Base-by-base conservation (phyloP, 148 eudicot species). In the Persicaria maculosa region DNA sequence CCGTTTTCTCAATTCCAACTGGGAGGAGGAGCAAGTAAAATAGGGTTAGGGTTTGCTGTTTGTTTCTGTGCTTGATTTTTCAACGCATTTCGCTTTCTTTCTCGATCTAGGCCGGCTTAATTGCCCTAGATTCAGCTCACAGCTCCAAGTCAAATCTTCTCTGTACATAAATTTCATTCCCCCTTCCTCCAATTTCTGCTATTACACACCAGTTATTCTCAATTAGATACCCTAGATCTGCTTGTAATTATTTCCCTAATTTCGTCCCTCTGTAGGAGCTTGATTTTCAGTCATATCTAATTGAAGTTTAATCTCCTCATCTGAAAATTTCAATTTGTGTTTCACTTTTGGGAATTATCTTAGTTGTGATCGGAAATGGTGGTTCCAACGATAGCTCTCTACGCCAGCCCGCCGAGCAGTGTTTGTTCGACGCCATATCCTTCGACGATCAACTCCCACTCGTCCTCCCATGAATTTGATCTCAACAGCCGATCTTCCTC, bases 311-410 rank as follows among this genome's bases (percentile, higher is more conserved):
- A 67, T 67, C 9, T 4, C 44, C 19, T 14, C 15, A 47, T 50
- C 54, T 9, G 68, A 31, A 77, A 57, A 3, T 52, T 69, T 68
- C 58, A 46, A 71, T 47, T 71, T 71, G 55, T 31, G 44, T 25
- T 48, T 43, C 61, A 12, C 25, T 74, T 74, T 40, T 54, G 70
- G 73, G 52, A 47, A 71, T 22, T 59, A 55, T 74, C 46, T 79
- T 73, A 47, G 68, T 47, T 58, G 47, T 31, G 71, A 50, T 78
- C 54, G 45, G 77, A 45, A 74, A 91, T 91, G 98, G 89, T 86
- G 88, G 94, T 95, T 45, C 89, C 97, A 20, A 84, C 97, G 4
- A 90, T 95, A 55, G 96, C 97, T 25, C 69, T 92, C 50, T 92
- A 90, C 67, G 90, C 89, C 48, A 93, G 83, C 70, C 88, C 98